Evolutionary conservation across 2,329 filamentous ascomycete species (phyloP).

Genomic region (Penicillium sp.): DNA sequence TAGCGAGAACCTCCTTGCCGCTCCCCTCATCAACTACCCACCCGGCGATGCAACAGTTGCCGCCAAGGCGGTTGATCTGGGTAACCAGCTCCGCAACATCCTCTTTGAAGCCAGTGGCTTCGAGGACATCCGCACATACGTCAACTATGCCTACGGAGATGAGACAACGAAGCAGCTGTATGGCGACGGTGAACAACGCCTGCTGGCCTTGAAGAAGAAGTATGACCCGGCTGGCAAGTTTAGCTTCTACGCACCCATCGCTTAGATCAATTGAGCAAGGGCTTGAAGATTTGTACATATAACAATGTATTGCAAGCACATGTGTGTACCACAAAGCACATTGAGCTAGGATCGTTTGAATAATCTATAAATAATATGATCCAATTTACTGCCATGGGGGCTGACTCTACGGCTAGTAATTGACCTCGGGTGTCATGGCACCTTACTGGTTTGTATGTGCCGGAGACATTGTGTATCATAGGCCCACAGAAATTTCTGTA

Average conservation of each 20-base stretch:
- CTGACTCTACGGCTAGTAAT: neutral
- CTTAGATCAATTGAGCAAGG: neutral
- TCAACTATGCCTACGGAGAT: constrained; percentile 35
- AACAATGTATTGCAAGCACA: neutral
- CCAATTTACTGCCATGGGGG: neutral
- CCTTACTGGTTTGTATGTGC: neutral
- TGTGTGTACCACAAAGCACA: neutral
- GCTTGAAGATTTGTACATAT: neutral
- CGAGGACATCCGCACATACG: constrained; percentile 28
- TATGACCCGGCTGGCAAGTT: constrained; percentile 38
- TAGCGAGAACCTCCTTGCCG: constrained; percentile 44
- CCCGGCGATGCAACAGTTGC: constrained; percentile 27
- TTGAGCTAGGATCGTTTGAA: neutral
- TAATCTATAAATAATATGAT: neutral
- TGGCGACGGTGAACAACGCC: constrained; percentile 30
- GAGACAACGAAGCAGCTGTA: constrained; percentile 31
- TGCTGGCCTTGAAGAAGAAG: constrained; percentile 34
- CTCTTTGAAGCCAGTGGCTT: constrained; percentile 23
- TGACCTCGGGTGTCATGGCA: neutral
- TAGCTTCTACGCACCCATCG: constrained; percentile 33
- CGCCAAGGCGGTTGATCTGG: constrained; percentile 27
- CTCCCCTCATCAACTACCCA: constrained; percentile 34
- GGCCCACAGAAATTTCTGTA: neutral
- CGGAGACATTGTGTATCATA: neutral
- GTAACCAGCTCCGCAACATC: constrained; percentile 33